Conservation (phyloP, 352 stramenopile genomes). For the Globisporangium spiculum region DNA sequence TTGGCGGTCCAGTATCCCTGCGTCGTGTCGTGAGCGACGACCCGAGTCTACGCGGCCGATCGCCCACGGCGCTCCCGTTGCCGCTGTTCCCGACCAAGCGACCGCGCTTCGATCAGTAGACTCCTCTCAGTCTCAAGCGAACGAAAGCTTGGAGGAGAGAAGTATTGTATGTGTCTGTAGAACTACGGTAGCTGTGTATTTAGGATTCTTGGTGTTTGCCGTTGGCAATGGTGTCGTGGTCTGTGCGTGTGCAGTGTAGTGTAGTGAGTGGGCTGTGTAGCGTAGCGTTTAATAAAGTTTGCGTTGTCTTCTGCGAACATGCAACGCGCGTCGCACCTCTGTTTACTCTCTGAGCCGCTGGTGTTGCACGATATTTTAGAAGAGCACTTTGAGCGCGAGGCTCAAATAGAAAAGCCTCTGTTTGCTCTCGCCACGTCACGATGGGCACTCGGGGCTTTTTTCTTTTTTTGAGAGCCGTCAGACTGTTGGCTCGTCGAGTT, state of each 20-base stretch:
- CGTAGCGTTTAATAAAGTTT: background rate
- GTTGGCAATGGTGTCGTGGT: background rate
- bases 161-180: background rate
- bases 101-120: background rate
- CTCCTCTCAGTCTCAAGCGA: background rate
- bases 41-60: conserved; percentile 8
- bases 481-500: background rate
- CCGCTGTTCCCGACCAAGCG: conserved; percentile 11
- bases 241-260: background rate
- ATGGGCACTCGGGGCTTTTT: no score
- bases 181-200: background rate
- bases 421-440: background rate
- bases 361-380: background rate
- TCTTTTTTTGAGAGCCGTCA: background rate
- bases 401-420: background rate
- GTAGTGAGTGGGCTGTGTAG: background rate
- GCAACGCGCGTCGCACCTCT: background rate
- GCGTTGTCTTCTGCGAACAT: background rate
- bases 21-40: conserved; percentile 23
- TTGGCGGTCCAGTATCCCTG: conserved; percentile 4
- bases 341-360: background rate
- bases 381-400: background rate
- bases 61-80: background rate
- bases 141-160: background rate
- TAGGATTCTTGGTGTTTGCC: background rate